Evolutionary conservation across 164 flowering plant species (phyloP).

Genomic region (Chimonanthus salicifolius): DNA sequence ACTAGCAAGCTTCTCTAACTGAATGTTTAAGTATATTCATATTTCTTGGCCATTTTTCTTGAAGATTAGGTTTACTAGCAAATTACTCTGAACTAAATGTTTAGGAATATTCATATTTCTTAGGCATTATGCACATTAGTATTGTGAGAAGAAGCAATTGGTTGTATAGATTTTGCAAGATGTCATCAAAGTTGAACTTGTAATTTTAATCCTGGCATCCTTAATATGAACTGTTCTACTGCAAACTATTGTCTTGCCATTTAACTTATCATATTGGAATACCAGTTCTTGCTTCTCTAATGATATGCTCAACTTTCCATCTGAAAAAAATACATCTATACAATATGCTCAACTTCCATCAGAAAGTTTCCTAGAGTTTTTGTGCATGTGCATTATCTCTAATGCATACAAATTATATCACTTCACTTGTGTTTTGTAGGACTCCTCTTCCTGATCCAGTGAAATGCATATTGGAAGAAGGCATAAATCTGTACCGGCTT

Average conservation of each 20-base stretch:
- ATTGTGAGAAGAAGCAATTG: not conserved
- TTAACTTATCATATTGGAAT: too few relatives aligned
- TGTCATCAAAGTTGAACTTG: not conserved
- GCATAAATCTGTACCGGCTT: slow-evolving; percentile 66
- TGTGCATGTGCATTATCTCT: not conserved
- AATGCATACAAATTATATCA: not conserved
- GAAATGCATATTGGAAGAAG: slow-evolving; percentile 65
- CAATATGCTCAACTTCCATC: too few relatives aligned
- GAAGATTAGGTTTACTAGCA: not conserved
- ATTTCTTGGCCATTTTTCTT: too few relatives aligned
- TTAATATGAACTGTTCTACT: not conserved
- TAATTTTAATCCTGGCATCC: not conserved
- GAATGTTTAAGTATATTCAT: too few relatives aligned
- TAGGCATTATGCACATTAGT: not conserved
- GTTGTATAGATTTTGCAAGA: not conserved
- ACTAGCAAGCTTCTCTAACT: too few relatives aligned
- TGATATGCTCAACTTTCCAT: not conserved
- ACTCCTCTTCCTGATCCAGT: slow-evolving; percentile 64
- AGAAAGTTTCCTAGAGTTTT: not conserved
- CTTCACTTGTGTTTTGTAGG: slow-evolving; percentile 40
- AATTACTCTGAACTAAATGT: not conserved
- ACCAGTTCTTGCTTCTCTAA: not conserved
- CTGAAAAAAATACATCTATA: too few relatives aligned
- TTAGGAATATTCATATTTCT: not conserved
- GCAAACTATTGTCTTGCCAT: not conserved